Evolutionary conservation across 148 eudicot species (phyloP).

Genomic region (Silene conica): DNA sequence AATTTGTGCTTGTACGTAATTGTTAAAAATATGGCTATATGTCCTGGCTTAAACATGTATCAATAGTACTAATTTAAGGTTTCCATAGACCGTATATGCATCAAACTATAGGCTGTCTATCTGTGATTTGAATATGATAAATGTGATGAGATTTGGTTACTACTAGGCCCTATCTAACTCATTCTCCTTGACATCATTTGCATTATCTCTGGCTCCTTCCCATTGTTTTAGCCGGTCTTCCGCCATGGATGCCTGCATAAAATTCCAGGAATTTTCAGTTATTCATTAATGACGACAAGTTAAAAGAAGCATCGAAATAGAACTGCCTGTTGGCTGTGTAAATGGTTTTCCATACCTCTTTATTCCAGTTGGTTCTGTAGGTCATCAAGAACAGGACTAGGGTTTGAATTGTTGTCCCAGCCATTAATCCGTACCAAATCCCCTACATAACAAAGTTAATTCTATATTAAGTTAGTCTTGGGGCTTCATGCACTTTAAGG

Average conservation of each 20-base stretch:
- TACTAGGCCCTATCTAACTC: background rate
- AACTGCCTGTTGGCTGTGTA: background rate
- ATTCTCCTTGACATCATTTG: constrained; percentile 4
- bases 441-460: constrained; percentile 8
- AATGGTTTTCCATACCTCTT: constrained; percentile 8
- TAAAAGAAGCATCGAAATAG: background rate
- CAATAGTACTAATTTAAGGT: background rate
- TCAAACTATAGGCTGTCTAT: background rate
- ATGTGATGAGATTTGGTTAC: background rate
- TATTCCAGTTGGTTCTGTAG: constrained; percentile 13
- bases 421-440: constrained; percentile 16
- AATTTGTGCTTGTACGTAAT: background rate
- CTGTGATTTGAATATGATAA: constrained; percentile 1
- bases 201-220: constrained; percentile 10
- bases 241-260: constrained; percentile 14
- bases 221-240: constrained; percentile 13
- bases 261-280: background rate
- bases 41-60: background rate
- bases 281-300: background rate
- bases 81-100: background rate
- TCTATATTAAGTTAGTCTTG: background rate
- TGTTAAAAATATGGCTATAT: background rate
- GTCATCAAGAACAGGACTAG: constrained; percentile 10
- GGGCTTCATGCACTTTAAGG: no score
- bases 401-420: constrained; percentile 10